Base-by-base conservation (phyloP, 2,329 filamentous ascomycete species). In the Aspergillus brunneoviolaceus region DNA sequence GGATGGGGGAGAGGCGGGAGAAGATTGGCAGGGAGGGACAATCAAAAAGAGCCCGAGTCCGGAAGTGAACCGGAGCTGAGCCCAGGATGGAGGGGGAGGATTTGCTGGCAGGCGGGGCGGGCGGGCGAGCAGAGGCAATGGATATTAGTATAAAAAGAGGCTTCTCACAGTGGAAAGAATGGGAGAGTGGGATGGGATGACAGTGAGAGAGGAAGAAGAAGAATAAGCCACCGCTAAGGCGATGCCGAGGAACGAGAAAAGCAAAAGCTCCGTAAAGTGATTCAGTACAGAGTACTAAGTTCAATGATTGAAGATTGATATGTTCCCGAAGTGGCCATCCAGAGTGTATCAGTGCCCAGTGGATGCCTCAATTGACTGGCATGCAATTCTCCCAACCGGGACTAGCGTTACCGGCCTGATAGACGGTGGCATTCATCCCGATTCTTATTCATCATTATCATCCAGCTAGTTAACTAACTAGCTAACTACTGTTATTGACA, bases 71-170 rank as follows among this genome's bases (percentile, higher is more conserved):
- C 39, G 14, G 39, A 42, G 16, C 21, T 21, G 23, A 23, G 23
- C 23, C 23, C 23, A 23, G 23, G 23, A 42, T 42, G 14, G 39
- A 19, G 16, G 25, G 48, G 19, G 9, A 4, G 42, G 21, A 25
- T 31, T 55, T 21, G 53, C 63, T 63, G 63, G 63, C 67, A 65
- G 60, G 65, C 65, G 61, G 16, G 55, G 57, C 33, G 31, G 29
- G 9, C 12, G 25, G 14, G 21, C 5, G 7, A 14, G 23, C 42
- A 45, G 35, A 14, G 33, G 51, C 14, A 21, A 25, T 6, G 19
- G 12, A 23, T 2, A 25, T 52, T 14, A 42, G 29, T 39, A 47
- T 29, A 23, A 33, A 33, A 47, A 55, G 35, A 48, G 52, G n/a
- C 39, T 48, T 19, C 5, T 12, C 33, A 55, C 25, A 47, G 27